Evolutionary conservation across 2,329 filamentous ascomycete species (phyloP).

Genomic region (Aspergillus udagawae): DNA sequence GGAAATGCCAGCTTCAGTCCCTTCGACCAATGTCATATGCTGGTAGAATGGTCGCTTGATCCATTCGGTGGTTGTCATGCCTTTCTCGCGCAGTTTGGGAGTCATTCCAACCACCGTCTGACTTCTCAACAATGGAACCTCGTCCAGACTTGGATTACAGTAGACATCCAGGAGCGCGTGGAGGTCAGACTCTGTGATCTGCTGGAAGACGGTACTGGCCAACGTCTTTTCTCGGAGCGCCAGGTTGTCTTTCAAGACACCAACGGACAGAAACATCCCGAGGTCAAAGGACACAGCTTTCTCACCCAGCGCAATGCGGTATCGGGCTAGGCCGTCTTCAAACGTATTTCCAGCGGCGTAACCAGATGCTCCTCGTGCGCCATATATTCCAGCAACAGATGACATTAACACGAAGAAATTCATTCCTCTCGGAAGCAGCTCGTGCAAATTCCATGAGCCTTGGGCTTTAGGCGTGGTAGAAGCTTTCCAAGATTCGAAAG

Average conservation of each 20-base stretch:
- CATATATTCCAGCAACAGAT: slow-evolving; percentile 38
- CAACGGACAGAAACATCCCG: slow-evolving; percentile 24
- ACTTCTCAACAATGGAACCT: neutral
- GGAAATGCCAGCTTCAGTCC: neutral
- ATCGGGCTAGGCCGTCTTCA: slow-evolving; percentile 28
- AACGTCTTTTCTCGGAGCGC: neutral
- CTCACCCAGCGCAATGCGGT: slow-evolving; percentile 17
- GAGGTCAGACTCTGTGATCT: slow-evolving; percentile 17
- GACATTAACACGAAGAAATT: slow-evolving; percentile 40
- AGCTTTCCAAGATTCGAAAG: slow-evolving; percentile 29
- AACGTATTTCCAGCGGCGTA: slow-evolving; percentile 37
- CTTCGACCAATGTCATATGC: neutral
- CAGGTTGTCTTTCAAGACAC: slow-evolving; percentile 18
- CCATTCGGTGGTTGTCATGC: slow-evolving; percentile 3
- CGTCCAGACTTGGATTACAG: slow-evolving; percentile 1
- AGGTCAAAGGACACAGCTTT: slow-evolving; percentile 13
- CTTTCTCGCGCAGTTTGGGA: neutral
- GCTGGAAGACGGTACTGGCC: slow-evolving; percentile 5
- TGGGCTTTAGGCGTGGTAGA: slow-evolving; percentile 35
- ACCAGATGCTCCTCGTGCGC: slow-evolving; percentile 41
- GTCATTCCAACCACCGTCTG: slow-evolving; percentile 6
- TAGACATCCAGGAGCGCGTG: slow-evolving; percentile 8
- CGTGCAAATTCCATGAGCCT: slow-evolving; percentile 32
- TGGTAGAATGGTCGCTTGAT: slow-evolving; percentile 3
- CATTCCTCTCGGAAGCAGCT: slow-evolving; percentile 23